phyloP scores from a whole-genome alignment of 2,329 filamentous ascomycete genomes.

The Phyllachora maydis region DNA sequence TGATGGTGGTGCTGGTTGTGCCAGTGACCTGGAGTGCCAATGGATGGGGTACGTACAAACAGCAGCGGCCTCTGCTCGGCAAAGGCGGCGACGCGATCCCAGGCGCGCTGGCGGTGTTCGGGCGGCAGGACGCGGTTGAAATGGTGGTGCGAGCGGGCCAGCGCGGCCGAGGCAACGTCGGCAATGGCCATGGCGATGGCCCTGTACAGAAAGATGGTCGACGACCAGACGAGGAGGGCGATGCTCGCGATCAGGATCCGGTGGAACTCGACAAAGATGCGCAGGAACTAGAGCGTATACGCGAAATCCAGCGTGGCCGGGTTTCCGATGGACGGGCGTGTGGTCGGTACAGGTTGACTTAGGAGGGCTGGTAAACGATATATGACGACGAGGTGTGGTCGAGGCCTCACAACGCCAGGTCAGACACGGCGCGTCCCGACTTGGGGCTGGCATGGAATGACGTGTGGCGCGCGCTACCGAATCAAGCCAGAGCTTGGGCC shows the following conservation, averaged over 20 bases:
- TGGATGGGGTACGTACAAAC: slow-evolving; percentile 31
- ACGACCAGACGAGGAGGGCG: not conserved
- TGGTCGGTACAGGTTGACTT: no score
- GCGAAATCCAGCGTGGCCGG: not conserved
- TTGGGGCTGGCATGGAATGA: no score
- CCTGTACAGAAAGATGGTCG: not conserved
- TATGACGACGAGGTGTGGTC: no score
- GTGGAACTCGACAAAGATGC: not conserved
- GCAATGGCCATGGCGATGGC: slow-evolving; percentile 7
- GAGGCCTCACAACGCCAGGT: no score
- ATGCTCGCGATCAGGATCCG: not conserved
- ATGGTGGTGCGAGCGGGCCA: slow-evolving; percentile 19
- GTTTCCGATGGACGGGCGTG: no score
- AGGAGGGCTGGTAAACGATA: no score
- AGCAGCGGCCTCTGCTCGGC: slow-evolving; percentile 45
- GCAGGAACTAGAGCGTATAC: not conserved
- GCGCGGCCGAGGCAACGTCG: slow-evolving; percentile 14
- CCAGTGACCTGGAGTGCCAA: no score
- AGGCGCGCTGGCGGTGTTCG: slow-evolving; percentile 33
- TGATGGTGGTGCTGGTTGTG: no score
- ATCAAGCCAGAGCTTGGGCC: no score
- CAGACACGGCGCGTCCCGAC: no score
- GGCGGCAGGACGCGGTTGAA: slow-evolving; percentile 35
- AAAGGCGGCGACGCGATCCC: slow-evolving; percentile 30
- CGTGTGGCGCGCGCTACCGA: no score